phyloP scores from a whole-genome alignment of 169 alveolate genomes.

The Plasmodium gonderi region DNA sequence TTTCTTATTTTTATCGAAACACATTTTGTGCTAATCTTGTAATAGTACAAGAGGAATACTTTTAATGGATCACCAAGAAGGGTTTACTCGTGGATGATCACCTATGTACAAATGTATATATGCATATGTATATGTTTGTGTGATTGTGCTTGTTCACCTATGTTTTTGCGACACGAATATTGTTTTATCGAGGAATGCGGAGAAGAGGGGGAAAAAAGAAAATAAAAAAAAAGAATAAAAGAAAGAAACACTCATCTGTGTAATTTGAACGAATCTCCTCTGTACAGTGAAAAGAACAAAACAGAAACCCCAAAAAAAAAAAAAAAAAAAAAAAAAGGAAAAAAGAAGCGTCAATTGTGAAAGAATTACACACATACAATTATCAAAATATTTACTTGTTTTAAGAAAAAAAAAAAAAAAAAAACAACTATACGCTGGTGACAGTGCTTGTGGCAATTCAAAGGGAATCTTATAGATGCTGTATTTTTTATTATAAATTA shows the following conservation, averaged over 20 bases:
- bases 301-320: neutral
- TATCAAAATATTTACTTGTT: neutral
- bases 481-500: too few species aligned
- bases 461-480: too few species aligned
- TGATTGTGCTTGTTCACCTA: neutral
- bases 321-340: neutral
- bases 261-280: neutral
- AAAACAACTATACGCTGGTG: neutral
- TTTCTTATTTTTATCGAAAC: too few species aligned
- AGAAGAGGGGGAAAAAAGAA: neutral
- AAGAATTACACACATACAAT: neutral
- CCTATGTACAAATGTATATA: neutral
- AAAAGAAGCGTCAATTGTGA: neutral
- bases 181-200: neutral
- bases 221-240: neutral
- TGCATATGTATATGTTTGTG: constrained; percentile 1
- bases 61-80: neutral
- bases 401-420: constrained; percentile 6
- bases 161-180: neutral
- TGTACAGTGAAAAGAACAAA: neutral
- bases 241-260: neutral
- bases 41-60: neutral
- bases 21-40: neutral
- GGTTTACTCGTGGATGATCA: neutral
- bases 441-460: too few species aligned